These are phyloP conservation scores for Ramaria sp. DNA, from an alignment of 768 basidiomycete genomes.

Conservation along the genomic window DNA sequence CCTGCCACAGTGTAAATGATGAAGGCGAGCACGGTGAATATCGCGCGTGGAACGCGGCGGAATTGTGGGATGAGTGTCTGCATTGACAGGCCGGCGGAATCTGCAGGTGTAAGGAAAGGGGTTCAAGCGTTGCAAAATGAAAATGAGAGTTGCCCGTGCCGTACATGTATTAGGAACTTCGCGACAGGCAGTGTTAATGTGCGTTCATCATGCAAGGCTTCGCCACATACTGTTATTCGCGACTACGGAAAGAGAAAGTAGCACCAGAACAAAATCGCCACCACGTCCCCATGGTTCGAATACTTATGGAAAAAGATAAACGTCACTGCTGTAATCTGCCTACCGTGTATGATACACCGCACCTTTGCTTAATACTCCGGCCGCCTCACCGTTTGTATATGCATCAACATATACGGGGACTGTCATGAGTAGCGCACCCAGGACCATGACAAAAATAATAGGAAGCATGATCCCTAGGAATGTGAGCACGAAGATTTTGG, in stretches of 20 bases:
- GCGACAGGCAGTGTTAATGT: not conserved
- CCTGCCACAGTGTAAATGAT: conserved; percentile 29
- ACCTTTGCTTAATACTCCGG: conserved; percentile 33
- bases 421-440: conserved; percentile 33
- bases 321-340: not conserved
- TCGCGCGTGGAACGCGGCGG: conserved; percentile 32
- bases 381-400: conserved; percentile 29
- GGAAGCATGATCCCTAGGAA: conserved; percentile 43
- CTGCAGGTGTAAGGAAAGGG: conserved; percentile 18
- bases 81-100: conserved; percentile 36
- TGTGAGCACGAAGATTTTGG: conserved; percentile 38
- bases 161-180: conserved; percentile 5
- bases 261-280: conserved; percentile 30
- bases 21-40: conserved; percentile 35
- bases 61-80: conserved; percentile 35
- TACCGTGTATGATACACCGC: conserved; percentile 15
- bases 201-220: not conserved
- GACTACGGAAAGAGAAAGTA: conserved; percentile 32
- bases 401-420: conserved; percentile 32
- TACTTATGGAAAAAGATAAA: not conserved
- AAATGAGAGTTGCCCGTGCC: not conserved
- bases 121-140: not conserved
- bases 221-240: conserved; percentile 17
- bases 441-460: conserved; percentile 25
- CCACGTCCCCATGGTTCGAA: conserved; percentile 30